These are phyloP conservation scores for Pyrenophora seminiperda DNA, from an alignment of 2,329 filamentous ascomycete genomes.

Conservation along the genomic window DNA sequence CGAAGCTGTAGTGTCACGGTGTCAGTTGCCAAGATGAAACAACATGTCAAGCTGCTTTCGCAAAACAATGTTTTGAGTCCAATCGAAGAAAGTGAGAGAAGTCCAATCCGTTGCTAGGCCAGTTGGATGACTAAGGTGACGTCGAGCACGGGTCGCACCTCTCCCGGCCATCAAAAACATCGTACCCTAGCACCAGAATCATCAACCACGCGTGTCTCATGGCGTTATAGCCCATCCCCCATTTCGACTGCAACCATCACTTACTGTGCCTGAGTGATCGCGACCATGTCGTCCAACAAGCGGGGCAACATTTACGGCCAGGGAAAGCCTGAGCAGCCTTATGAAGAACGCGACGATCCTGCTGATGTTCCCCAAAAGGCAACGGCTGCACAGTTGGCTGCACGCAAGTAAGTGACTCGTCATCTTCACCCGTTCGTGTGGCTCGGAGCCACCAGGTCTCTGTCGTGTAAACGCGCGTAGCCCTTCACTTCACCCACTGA, in stretches of 20 bases:
- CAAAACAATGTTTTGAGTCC: not conserved
- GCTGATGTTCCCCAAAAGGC: slow-evolving; percentile 57
- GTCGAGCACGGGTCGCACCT: slow-evolving; percentile 18
- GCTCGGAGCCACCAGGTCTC: not conserved
- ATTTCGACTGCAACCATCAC: slow-evolving; percentile 15
- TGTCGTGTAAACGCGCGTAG: slow-evolving; percentile 8
- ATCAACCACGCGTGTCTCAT: slow-evolving; percentile 14
- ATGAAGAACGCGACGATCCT: slow-evolving; percentile 40
- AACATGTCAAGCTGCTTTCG: too few species aligned
- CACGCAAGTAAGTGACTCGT: slow-evolving; percentile 58
- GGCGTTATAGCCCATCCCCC: slow-evolving; percentile 11
- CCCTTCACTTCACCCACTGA: slow-evolving; percentile 20
- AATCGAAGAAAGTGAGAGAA: not conserved
- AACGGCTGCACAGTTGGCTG: slow-evolving; percentile 60
- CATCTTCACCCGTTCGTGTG: not conserved
- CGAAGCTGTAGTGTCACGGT: too few species aligned
- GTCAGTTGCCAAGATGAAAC: too few species aligned
- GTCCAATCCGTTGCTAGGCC: slow-evolving; percentile 11
- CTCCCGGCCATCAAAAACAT: slow-evolving; percentile 17
- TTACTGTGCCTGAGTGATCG: slow-evolving; percentile 18
- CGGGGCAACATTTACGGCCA: slow-evolving; percentile 36
- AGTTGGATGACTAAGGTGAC: slow-evolving; percentile 14
- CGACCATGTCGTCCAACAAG: slow-evolving; percentile 38
- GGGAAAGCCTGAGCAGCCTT: slow-evolving; percentile 35
- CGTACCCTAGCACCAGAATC: slow-evolving; percentile 6